These are phyloP conservation scores for Babesia gibsoni DNA, from an alignment of 169 alveolate species.

Conservation along the genomic window DNA sequence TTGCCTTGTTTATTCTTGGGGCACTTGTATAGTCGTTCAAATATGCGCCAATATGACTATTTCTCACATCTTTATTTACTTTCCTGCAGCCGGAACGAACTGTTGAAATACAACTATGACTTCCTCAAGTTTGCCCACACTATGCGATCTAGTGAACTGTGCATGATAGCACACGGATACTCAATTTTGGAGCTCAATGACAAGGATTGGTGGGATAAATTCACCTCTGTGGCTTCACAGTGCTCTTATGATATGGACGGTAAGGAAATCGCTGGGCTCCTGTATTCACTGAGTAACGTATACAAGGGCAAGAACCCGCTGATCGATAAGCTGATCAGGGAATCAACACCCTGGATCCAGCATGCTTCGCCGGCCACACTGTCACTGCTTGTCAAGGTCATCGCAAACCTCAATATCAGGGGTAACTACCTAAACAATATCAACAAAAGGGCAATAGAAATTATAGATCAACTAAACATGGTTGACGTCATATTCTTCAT, in stretches of 20 bases:
- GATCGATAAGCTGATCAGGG: constrained; percentile 30
- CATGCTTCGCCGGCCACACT: constrained; percentile 31
- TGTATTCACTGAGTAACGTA: constrained; percentile 29
- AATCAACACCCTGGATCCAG: constrained; percentile 43
- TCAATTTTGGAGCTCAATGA: constrained; percentile 36
- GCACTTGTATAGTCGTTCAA: too few species aligned
- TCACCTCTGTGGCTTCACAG: constrained; percentile 18
- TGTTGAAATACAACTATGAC: constrained; percentile 48
- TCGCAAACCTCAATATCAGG: constrained; percentile 31
- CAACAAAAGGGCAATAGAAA: constrained; percentile 46
- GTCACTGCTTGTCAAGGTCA: constrained; percentile 48
- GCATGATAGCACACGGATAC: constrained; percentile 65
- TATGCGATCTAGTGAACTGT: constrained; percentile 59
- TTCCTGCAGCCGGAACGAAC: constrained; percentile 21
- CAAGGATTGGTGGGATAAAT: constrained; percentile 55
- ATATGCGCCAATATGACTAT: too few species aligned
- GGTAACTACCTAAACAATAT: constrained; percentile 5
- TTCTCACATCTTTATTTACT: too few species aligned
- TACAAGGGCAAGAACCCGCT: constrained; percentile 15
- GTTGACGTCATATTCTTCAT: constrained; percentile 54
- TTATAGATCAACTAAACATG: constrained; percentile 37
- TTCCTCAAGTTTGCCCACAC: constrained; percentile 41
- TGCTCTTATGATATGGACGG: constrained; percentile 59
- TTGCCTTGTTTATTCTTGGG: too few species aligned
- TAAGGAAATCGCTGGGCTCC: constrained; percentile 59